Base-by-base conservation (phyloP, 805 yeast genomes). In the Wickerhamomyces ciferrii region DNA sequence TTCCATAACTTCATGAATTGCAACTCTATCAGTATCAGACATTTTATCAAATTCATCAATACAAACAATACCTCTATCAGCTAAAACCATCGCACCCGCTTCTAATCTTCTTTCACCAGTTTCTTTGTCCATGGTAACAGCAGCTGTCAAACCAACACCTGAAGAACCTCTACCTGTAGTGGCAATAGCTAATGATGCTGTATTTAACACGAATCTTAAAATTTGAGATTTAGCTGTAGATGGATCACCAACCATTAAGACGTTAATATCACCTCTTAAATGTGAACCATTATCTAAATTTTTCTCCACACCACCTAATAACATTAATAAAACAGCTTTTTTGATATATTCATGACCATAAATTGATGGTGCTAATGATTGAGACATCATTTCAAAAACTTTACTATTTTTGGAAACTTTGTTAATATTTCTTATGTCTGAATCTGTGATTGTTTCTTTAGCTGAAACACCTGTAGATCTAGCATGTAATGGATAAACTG, bases 151-250 rank as follows among this genome's bases (percentile, higher is more conserved):
- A 88, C 99, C 99, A 40, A 94, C 99, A 66, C 99, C 99, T 1
- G 98, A 91, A n/a, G 98, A 92, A 52, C 99, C 99, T 66, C 96
- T 83, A 72, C 99, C 99, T 0, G 99, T 94, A 1, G 99, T 94
- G 24, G 98, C 97, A 56, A 94, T 90, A 3, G 98, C 98, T 56
- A 94, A 72, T 1, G 96, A 75, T 1, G 99, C 99, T 1, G 98
- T 92, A 63, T 92, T 94, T 51, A 94, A 74, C 18, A 94, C 98
- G 62, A 94, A 92, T 53, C 98, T 78, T 52, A 94, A 76, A 72
- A 94, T 83, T 70, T 94, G 99, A 4, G 97, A 91, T 66, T 94
- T 94, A 23, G 99, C 98, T 17, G 99, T 94, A 9, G 97, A 89
- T 14, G 99, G 99, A 66, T 94, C 99, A 69, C 99, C 99, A 36